Evolutionary conservation across 1,139 yeast species (phyloP).

Genomic region (Spencermartinsiella ligniputridi): DNA sequence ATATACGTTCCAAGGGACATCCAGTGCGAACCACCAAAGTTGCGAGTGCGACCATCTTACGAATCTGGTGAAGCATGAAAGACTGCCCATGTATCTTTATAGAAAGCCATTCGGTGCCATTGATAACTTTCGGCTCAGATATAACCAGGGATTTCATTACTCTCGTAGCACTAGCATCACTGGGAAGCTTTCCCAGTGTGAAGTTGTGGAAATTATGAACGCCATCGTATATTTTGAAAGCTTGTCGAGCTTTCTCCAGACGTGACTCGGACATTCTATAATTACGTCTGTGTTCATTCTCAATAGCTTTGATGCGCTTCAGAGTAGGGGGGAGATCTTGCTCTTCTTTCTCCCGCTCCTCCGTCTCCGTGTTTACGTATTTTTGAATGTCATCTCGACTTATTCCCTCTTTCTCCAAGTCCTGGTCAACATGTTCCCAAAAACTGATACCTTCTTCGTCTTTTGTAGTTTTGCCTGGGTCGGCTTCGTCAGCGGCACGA

Average conservation of each 20-base stretch:
- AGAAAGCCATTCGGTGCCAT: constrained; percentile 94
- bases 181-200: constrained; percentile 82
- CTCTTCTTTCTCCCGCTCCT: constrained; percentile 29
- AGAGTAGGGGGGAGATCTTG: constrained; percentile 27
- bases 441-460: constrained; percentile 68
- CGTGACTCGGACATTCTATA: constrained; percentile 63
- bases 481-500: constrained; percentile 45
- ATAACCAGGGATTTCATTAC: constrained; percentile 76
- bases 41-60: constrained; percentile 98
- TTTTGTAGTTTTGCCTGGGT: constrained; percentile 56
- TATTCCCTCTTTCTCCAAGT: constrained; percentile 29
- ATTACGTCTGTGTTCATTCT: constrained; percentile 62
- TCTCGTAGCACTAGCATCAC: constrained; percentile 80
- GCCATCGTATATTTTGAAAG: constrained; percentile 73
- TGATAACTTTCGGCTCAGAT: constrained; percentile 87
- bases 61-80: constrained; percentile 95
- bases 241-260: constrained; percentile 57
- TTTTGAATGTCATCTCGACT: constrained; percentile 35
- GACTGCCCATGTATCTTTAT: constrained; percentile 97
- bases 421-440: constrained; percentile 54
- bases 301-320: constrained; percentile 58
- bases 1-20: constrained; percentile 69
- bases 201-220: constrained; percentile 94
- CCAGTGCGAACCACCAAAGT: constrained; percentile 80
- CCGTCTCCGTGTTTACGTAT: constrained; percentile 23